These are phyloP conservation scores for Physocladia obscura DNA, from an alignment of 192 early-diverging fungal genomes.

Conservation along the genomic window DNA sequence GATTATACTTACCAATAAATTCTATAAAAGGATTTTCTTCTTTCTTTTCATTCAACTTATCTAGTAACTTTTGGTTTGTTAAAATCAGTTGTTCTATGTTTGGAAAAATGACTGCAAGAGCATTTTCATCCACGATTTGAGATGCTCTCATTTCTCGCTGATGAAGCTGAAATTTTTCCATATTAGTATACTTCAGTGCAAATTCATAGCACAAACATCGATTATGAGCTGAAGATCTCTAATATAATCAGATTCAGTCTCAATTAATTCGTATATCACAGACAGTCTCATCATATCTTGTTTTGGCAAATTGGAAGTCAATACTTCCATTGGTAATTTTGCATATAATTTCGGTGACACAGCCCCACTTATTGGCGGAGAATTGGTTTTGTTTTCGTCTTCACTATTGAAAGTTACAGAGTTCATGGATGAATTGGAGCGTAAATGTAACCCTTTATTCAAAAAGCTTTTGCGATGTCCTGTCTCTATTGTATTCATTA, in stretches of 20 bases:
- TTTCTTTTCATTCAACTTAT: constrained; percentile 36
- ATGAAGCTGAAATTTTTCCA: constrained; percentile 46
- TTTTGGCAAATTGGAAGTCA: constrained; percentile 42
- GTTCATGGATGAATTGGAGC: too few relatives aligned
- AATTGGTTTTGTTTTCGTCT: too few relatives aligned
- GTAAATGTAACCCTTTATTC: background rate
- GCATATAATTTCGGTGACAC: constrained; percentile 43
- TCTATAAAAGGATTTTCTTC: constrained; percentile 47
- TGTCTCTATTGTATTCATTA: too few relatives aligned
- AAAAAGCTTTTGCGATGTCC: too few relatives aligned
- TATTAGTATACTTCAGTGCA: background rate
- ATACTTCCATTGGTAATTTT: constrained; percentile 52
- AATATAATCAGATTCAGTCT: constrained; percentile 59
- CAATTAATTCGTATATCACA: constrained; percentile 61
- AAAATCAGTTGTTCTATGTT: constrained; percentile 50
- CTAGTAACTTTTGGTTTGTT: constrained; percentile 43
- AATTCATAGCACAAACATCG: constrained; percentile 38
- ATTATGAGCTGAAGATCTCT: constrained; percentile 54
- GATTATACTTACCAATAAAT: constrained; percentile 31
- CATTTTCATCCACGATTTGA: constrained; percentile 45
- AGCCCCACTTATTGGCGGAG: background rate
- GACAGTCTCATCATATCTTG: constrained; percentile 54
- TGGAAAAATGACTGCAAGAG: constrained; percentile 48
- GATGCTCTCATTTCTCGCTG: constrained; percentile 39
- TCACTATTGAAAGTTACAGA: too few relatives aligned